Conservation (phyloP, 371 early-diverging fungal genomes). For the Mucor irregularis region DNA sequence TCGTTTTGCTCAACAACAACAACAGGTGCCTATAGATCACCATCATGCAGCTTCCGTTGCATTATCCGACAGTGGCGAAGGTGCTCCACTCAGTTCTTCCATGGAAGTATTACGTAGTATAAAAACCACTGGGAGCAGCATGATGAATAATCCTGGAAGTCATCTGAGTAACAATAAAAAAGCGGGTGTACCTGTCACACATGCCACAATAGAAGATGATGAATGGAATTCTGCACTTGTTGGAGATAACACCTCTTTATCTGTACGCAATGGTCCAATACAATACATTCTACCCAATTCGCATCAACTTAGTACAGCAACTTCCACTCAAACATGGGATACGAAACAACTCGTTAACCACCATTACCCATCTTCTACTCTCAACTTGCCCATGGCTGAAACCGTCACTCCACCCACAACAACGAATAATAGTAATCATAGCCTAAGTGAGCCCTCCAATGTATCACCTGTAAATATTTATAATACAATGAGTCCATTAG, state of each 20-base stretch:
- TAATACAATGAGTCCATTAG: conserved; percentile 41
- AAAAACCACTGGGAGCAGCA: conserved; percentile 29
- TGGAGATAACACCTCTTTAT: conserved; percentile 37
- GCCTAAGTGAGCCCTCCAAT: conserved; percentile 3
- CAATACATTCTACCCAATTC: conserved; percentile 37
- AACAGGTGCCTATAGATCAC: conserved; percentile 23
- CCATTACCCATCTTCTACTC: conserved; percentile 43
- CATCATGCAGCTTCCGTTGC: neutral
- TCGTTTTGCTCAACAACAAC: conserved; percentile 19
- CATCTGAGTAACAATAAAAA: neutral
- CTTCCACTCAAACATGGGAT: conserved; percentile 33
- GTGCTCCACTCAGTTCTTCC: conserved; percentile 33
- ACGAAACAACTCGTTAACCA: conserved; percentile 21
- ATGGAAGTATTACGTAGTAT: conserved; percentile 46
- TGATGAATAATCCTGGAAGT: conserved; percentile 18
- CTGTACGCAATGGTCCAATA: conserved; percentile 31
- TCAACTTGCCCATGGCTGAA: conserved; percentile 44
- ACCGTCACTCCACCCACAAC: conserved; percentile 20
- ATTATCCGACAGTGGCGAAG: conserved; percentile 5
- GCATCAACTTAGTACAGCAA: conserved; percentile 31
- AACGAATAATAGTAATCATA: conserved; percentile 4
- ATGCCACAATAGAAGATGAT: conserved; percentile 19
- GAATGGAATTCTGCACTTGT: conserved; percentile 28
- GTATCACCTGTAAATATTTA: conserved; percentile 19
- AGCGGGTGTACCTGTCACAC: conserved; percentile 26